These are phyloP conservation scores for Epichloe festucae DNA, from an alignment of 2,329 filamentous ascomycete species.

Conservation along the genomic window DNA sequence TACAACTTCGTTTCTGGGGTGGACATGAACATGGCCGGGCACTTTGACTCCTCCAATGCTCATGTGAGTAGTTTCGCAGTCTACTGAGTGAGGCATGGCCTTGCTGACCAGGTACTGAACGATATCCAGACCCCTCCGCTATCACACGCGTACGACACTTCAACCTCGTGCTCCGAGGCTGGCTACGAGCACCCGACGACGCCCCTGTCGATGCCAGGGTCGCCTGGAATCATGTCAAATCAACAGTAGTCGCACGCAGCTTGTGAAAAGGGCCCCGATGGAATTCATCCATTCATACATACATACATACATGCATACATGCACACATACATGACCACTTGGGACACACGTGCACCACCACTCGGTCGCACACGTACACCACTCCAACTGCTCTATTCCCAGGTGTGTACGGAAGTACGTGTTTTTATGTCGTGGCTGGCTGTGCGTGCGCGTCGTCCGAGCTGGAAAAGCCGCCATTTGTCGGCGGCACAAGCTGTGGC, in stretches of 20 bases:
- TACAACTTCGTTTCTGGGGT: slow-evolving; percentile 54
- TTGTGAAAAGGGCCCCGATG: too few species aligned
- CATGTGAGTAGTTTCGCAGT: slow-evolving; percentile 59
- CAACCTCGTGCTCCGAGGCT: slow-evolving; percentile 47
- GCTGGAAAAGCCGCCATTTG: not conserved
- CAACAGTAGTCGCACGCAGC: slow-evolving; percentile 3
- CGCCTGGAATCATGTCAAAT: slow-evolving; percentile 38
- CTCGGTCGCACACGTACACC: too few species aligned
- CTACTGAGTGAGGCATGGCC: slow-evolving; percentile 24
- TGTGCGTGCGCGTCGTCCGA: not conserved
- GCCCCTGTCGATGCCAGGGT: slow-evolving; percentile 60
- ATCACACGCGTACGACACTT: slow-evolving; percentile 60
- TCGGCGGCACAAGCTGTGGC: not conserved
- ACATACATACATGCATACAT: not conserved
- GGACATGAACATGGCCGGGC: slow-evolving; percentile 45
- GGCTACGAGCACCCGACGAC: slow-evolving; percentile 56
- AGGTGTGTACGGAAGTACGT: not conserved
- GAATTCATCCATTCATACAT: too few species aligned
- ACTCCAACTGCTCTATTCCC: too few species aligned
- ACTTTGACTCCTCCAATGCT: slow-evolving; percentile 56
- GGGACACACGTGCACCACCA: too few species aligned
- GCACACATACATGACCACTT: too few species aligned
- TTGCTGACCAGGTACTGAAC: slow-evolving; percentile 30
- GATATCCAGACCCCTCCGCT: slow-evolving; percentile 57
- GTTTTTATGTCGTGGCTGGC: not conserved